Conservation (phyloP, 495 filamentous ascomycete species). For the Antarctomyces pellizariae region DNA sequence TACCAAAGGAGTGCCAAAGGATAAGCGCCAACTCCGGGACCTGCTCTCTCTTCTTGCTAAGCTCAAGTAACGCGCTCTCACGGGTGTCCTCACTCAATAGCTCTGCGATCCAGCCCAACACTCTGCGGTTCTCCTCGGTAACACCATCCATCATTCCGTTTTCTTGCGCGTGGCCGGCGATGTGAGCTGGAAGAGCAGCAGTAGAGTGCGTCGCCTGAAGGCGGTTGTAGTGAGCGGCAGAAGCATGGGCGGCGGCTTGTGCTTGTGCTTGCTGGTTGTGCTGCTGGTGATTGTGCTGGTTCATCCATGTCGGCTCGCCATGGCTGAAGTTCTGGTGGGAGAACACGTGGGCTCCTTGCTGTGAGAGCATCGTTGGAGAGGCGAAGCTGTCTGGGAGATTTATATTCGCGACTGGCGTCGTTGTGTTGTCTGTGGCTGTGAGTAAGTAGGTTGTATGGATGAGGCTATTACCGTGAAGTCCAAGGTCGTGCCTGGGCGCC, state of each 20-base stretch:
- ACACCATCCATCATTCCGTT: conserved; percentile 31
- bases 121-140: conserved; percentile 78
- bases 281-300: conserved; percentile 44
- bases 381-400: no score
- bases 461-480: no score
- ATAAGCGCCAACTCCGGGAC: conserved; percentile 92
- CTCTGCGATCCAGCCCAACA: conserved; percentile 82
- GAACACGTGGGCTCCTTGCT: no score
- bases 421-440: no score
- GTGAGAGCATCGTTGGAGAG: no score
- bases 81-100: conserved; percentile 67
- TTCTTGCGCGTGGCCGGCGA: conserved; percentile 10
- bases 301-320: conserved; percentile 54
- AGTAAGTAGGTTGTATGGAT: no score
- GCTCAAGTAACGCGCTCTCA: conserved; percentile 78
- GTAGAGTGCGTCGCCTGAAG: conserved; percentile 39
- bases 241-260: conserved; percentile 37
- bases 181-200: conserved; percentile 6
- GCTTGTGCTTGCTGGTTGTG: conserved; percentile 35
- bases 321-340: conserved; percentile 63
- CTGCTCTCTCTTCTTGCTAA: conserved; percentile 97
- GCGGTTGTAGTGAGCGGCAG: conserved; percentile 51
- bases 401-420: no score
- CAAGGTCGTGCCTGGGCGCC: no score
- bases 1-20: conserved; percentile 97